Evolutionary conservation across 768 basidiomycete species (phyloP), one percentile per base, ranked within the genome.

Genomic region (Leccinum incarnatum): DNA sequence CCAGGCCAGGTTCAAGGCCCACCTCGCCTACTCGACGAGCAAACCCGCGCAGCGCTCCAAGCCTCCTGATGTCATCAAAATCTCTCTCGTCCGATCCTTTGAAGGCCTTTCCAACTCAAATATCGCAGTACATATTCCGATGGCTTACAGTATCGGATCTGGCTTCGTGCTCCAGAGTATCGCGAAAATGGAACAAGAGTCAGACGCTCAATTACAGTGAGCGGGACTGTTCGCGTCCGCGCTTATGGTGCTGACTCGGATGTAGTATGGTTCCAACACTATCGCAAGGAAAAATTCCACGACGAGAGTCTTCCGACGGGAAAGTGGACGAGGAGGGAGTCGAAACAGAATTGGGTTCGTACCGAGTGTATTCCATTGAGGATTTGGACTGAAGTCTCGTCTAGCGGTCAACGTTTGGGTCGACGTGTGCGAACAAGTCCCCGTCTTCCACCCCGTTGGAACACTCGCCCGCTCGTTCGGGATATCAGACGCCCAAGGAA

Each of bases 241-340:
- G 1, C 11, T 6, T n/a, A 27, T 4, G 29, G 14, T 8, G 4
- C 57, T 70, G 53, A 64, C 63, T 8, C 27, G 14, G 21, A 36
- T 36, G 65, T 12, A 97, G 95, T 96, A 10, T 97, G 95, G 95
- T 97, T 95, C 77, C 89, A 91, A 63, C 88, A 91, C 63, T 94
- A 93, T 71, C 79, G 95, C 55, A 91, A 88, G 63, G 91, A 94
- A 61, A 86, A 89, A 64, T 92, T 97, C 63, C 87, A 92, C 47
- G 89, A 93, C 61, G 85, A 87, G 30, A 86, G 83, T 58, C 71
- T 91, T 51, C 88, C 89, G 4, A 81, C 86, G 10, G 91, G 88
- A 36, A 94, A 94, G 72, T 97, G 94, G 94, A 90, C 93, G 9
- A 91, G 90, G 69, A 81, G 88, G 56, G 94, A 97, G 72, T 94